Evolutionary conservation across 441 rosid species (phyloP).

Genomic region (Corymbia calophylla): DNA sequence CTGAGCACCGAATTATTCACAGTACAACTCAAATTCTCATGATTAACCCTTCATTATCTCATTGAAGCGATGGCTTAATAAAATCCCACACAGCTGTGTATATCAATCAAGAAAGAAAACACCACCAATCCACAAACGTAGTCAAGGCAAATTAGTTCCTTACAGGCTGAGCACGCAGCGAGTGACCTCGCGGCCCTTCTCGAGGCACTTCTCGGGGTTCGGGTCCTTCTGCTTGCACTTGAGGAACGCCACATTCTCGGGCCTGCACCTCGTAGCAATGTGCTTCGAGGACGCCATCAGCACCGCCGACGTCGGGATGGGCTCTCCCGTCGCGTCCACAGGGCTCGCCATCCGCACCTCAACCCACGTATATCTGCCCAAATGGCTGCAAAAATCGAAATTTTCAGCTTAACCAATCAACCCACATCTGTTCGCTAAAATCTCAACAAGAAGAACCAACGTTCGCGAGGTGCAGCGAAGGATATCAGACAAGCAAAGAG

Average conservation of each 20-base stretch:
- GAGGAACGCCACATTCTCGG: conserved; percentile 80
- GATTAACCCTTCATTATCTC: neutral
- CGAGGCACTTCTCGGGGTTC: conserved; percentile 96
- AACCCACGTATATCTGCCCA: neutral
- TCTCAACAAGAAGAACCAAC: neutral
- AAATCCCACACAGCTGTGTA: neutral
- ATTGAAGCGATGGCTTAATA: fast-evolving
- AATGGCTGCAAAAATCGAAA: neutral
- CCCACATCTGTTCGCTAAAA: neutral
- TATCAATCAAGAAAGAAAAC: neutral
- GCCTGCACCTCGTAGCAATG: conserved; percentile 51
- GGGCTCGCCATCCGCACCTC: conserved; percentile 52
- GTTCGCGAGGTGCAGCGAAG: neutral
- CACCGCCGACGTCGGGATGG: conserved; percentile 92
- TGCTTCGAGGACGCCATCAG: conserved; percentile 88
- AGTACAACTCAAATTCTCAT: neutral
- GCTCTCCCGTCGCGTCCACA: conserved; percentile 70
- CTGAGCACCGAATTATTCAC: neutral
- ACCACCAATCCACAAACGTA: neutral
- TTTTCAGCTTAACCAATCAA: neutral
- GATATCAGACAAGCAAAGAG: neutral
- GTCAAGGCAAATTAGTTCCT: conserved; percentile 8
- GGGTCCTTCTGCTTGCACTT: conserved; percentile 96
- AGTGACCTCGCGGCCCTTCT: conserved; percentile 89
- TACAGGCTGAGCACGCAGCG: conserved; percentile 89